Evolutionary conservation across 2,329 filamentous ascomycete genomes (phyloP).

Genomic region (Fusarium sp.): DNA sequence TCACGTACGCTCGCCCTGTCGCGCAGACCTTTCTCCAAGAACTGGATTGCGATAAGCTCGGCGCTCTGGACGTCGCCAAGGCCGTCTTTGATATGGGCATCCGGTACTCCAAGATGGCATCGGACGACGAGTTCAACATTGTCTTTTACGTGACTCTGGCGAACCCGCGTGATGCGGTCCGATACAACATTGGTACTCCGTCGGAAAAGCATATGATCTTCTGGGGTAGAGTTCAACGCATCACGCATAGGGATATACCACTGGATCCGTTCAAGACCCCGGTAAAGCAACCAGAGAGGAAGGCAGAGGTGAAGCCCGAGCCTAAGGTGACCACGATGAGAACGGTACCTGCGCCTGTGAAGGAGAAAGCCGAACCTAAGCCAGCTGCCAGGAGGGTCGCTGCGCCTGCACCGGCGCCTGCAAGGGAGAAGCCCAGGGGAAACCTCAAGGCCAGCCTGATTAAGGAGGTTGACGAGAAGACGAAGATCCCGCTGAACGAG

Average conservation of each 20-base stretch:
- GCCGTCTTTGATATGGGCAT: slow-evolving; percentile 34
- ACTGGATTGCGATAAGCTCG: slow-evolving; percentile 13
- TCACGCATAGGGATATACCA: slow-evolving; percentile 24
- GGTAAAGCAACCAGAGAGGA: not conserved
- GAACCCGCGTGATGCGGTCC: not conserved
- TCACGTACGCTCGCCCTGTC: slow-evolving; percentile 3
- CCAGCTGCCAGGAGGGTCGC: not conserved
- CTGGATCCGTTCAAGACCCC: slow-evolving; percentile 15
- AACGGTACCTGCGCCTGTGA: not conserved
- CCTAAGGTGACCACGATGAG: not conserved
- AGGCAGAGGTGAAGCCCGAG: not conserved
- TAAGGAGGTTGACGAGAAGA: slow-evolving; percentile 38
- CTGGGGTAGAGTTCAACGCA: slow-evolving; percentile 19
- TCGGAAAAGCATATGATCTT: slow-evolving; percentile 22
- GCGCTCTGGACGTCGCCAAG: slow-evolving; percentile 16
- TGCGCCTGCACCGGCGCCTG: slow-evolving; percentile 5
- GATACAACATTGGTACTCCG: slow-evolving; percentile 10
- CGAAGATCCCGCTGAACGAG: slow-evolving; percentile 36
- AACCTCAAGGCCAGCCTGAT: slow-evolving; percentile 31
- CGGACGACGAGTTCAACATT: slow-evolving; percentile 29
- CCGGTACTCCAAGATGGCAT: slow-evolving; percentile 26
- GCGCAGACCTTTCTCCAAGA: slow-evolving; percentile 27
- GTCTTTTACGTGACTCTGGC: slow-evolving; percentile 20
- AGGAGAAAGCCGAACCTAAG: not conserved
- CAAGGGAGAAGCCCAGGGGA: slow-evolving; percentile 2